Percentiles rank a stretch among this genome's conserved stretches.
Conservation (phyloP, 352 stramenopile genomes). For the Blastocystis sp. region DNA sequence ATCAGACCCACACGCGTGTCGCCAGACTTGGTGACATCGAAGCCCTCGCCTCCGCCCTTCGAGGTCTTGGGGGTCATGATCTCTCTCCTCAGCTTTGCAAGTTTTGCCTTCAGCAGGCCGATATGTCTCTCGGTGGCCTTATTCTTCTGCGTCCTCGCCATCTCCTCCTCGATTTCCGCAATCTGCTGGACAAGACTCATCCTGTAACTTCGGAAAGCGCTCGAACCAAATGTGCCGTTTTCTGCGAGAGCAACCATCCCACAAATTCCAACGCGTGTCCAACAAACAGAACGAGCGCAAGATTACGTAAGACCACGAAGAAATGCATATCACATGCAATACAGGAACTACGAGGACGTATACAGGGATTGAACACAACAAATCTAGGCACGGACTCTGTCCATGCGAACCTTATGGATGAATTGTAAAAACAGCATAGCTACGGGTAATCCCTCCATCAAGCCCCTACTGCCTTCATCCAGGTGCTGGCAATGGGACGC, state of each 20-base stretch:
- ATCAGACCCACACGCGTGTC: slow-evolving; percentile 95
- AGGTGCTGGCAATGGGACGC: background rate
- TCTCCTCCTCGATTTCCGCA: slow-evolving; percentile 68
- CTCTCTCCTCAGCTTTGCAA: slow-evolving; percentile 85
- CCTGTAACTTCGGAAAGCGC: slow-evolving; percentile 98
- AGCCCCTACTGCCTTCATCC: slow-evolving; percentile 47
- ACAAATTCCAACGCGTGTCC: background rate
- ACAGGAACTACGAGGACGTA: background rate
- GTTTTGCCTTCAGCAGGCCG: slow-evolving; percentile 93
- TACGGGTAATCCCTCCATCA: background rate
- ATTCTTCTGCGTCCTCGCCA: slow-evolving; percentile 88
- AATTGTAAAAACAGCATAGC: slow-evolving; percentile 52
- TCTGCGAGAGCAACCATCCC: background rate
- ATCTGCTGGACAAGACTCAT: slow-evolving; percentile 70
- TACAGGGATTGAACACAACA: slow-evolving; percentile 7
- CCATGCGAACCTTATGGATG: slow-evolving; percentile 24
- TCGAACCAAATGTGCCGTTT: slow-evolving; percentile 82
- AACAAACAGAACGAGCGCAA: background rate
- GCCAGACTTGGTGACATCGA: slow-evolving; percentile 86
- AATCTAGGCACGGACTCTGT: background rate
- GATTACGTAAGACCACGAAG: background rate
- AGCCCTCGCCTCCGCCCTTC: slow-evolving; percentile 79
- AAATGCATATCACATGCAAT: background rate
- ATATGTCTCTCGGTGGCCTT: slow-evolving; percentile 99
- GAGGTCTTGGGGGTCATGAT: slow-evolving; percentile 45